Base-by-base conservation (phyloP, 1,139 yeast species). In the Protomyces inouyei region DNA sequence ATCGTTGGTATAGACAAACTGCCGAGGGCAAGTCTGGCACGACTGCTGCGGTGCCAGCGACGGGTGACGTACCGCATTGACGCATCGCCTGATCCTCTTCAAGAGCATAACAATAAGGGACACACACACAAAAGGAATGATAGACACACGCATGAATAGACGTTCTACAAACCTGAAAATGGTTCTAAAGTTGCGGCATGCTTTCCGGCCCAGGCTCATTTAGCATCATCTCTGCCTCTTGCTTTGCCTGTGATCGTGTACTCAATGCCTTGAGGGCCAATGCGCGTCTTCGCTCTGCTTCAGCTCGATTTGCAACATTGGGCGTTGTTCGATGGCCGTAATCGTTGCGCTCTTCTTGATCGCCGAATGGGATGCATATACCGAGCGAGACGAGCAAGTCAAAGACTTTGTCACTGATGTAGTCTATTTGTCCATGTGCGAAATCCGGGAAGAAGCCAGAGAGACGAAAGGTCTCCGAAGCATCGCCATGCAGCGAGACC, bases 401-500 rank as follows among this genome's bases (percentile, higher is more conserved):
- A 73, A 85, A 88, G 16, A 82, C 70, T 4, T 77, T 76, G 65
- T 84, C 79, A 67, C 87, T 84, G 0, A 85, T 72, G 0, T 83
- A 83, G 3, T 79, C 76, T 60, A 90, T 75, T 52, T 81, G 72
- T n/a, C 66, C 69, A 6, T 68, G 66, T 4, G 67, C 18, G 25
- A 67, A 63, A 48, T 69, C 68, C 10, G 72, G 72, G 66, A 77
- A 77, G 74, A 92, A 89, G 70, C 88, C 88, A 52, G 86, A 85
- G 69, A 91, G 78, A 65, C 88, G 85, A 78, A 92, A 92, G 0
- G 95, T 87, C 71, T 91, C 97, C 0, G 95, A 86, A 0, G 97
- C 96, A 74, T 91, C 97, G 53, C 97, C 97, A 46, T 45, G 43
- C 21, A 40, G 43, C n/a, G 67, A 65, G 5, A 61, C 67, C 12